These are phyloP conservation scores for Zopfia rhizophila DNA, from an alignment of 2,329 filamentous ascomycete genomes.

Conservation along the genomic window DNA sequence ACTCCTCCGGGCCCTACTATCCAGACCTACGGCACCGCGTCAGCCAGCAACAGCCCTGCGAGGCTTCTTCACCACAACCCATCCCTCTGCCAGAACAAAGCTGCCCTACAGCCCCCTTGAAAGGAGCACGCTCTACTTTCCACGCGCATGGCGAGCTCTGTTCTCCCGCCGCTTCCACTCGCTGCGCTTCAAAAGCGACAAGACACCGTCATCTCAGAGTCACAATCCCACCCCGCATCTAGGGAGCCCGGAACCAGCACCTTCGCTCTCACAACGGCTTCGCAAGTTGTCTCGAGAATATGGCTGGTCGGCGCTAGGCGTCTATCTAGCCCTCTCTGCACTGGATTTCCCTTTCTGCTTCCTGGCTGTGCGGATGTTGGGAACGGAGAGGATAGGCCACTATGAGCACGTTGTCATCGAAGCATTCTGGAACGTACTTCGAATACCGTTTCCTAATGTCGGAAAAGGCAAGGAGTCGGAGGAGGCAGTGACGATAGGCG, in stretches of 20 bases:
- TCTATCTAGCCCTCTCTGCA: slow-evolving; percentile 84
- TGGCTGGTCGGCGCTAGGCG: slow-evolving; percentile 91
- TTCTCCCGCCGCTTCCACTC: slow-evolving; percentile 41
- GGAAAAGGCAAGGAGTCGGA: slow-evolving; percentile 39
- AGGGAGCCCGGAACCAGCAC: slow-evolving; percentile 52
- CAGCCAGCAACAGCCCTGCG: slow-evolving; percentile 30
- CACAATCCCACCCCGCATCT: slow-evolving; percentile 53
- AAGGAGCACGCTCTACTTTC: slow-evolving; percentile 24
- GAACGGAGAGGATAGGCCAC: slow-evolving; percentile 85
- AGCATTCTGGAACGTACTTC: slow-evolving; percentile 67
- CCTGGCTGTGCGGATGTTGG: slow-evolving; percentile 81
- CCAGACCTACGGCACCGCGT: slow-evolving; percentile 16
- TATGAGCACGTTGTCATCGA: slow-evolving; percentile 75
- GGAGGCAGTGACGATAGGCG: slow-evolving; percentile 56
- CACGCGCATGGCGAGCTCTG: slow-evolving; percentile 31
- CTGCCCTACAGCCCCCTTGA: slow-evolving; percentile 21
- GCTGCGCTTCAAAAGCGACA: slow-evolving; percentile 52
- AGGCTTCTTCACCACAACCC: slow-evolving; percentile 41
- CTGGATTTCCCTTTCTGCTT: slow-evolving; percentile 97
- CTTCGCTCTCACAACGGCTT: slow-evolving; percentile 74
- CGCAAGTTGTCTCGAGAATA: slow-evolving; percentile 91
- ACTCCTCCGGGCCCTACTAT: slow-evolving; percentile 30
- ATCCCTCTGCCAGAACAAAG: slow-evolving; percentile 16
- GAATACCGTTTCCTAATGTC: slow-evolving; percentile 65
- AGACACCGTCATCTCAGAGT: slow-evolving; percentile 36